A percentile compares a stretch with the other conserved stretches of the same genome.
Conservation (phyloP, 495 filamentous ascomycete genomes). For the Hypomontagnella submonticulosa region DNA sequence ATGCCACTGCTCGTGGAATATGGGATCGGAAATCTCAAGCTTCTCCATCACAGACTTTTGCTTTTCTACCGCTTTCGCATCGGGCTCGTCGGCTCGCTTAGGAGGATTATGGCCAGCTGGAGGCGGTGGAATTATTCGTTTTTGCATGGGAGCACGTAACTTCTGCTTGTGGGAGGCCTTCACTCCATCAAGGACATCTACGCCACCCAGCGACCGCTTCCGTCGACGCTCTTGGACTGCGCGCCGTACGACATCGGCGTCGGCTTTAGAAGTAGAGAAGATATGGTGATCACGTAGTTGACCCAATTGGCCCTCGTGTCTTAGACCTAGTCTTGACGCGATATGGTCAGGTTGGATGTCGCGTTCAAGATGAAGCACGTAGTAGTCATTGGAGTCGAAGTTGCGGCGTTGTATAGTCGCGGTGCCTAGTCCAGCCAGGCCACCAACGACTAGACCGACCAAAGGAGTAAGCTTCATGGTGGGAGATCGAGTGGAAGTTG, state of each 20-base stretch:
- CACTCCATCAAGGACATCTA: constrained; percentile 76
- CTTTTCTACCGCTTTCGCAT: constrained; percentile 62
- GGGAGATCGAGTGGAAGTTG: constrained; percentile 30
- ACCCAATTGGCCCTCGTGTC: constrained; percentile 85
- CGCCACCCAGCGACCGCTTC: constrained; percentile 64
- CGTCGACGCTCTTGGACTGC: constrained; percentile 68
- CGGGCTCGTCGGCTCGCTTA: constrained; percentile 48
- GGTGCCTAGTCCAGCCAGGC: constrained; percentile 67
- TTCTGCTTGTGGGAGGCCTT: constrained; percentile 86
- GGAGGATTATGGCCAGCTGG: constrained; percentile 26
- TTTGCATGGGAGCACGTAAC: constrained; percentile 74
- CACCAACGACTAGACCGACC: constrained; percentile 56
- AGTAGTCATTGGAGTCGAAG: constrained; percentile 84
- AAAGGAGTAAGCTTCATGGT: constrained; percentile 59
- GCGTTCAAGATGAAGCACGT: constrained; percentile 82
- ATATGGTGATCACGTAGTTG: constrained; percentile 85
- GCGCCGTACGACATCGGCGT: constrained; percentile 69
- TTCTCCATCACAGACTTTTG: constrained; percentile 70
- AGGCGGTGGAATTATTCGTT: constrained; percentile 70
- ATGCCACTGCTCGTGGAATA: constrained; percentile 96
- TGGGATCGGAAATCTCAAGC: constrained; percentile 85
- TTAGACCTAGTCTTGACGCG: constrained; percentile 76
- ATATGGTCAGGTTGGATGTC: constrained; percentile 74
- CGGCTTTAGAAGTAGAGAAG: constrained; percentile 75
- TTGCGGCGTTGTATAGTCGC: constrained; percentile 62